These are phyloP conservation scores for Gonium pectorale DNA, from an alignment of 139 green algal genomes.

Conservation along the genomic window DNA sequence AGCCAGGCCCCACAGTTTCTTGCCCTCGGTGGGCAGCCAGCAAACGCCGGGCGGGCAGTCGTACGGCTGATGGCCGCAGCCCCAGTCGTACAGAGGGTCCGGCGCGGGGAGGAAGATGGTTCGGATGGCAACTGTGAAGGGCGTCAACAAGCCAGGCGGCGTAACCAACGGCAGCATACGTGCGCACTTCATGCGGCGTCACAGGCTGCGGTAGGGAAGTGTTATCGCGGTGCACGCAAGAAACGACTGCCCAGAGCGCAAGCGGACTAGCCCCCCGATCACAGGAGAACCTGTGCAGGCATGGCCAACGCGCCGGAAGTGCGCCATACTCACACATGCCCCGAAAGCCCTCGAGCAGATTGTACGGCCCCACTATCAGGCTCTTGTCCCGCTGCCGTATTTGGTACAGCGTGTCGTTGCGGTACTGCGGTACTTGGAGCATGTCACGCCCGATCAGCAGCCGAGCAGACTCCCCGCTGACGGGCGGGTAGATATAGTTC, in stretches of 20 bases:
- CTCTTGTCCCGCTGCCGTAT: neutral
- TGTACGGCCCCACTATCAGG: slow-evolving; percentile 34
- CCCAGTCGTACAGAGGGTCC: slow-evolving; percentile 29
- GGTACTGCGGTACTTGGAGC: slow-evolving; percentile 25
- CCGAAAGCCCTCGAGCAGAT: slow-evolving; percentile 35
- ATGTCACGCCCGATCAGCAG: slow-evolving; percentile 24
- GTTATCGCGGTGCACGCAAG: too few species aligned
- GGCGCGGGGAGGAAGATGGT: slow-evolving; percentile 35
- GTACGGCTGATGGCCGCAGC: slow-evolving; percentile 20
- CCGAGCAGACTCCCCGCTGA: neutral
- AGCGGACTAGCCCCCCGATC: too few species aligned
- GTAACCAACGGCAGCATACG: too few species aligned
- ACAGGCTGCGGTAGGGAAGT: too few species aligned
- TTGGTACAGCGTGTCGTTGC: slow-evolving; percentile 21
- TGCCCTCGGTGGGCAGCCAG: neutral
- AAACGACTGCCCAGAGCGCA: neutral
- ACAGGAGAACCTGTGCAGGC: neutral
- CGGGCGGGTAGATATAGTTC: slow-evolving; percentile 8
- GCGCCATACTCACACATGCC: slow-evolving; percentile 36
- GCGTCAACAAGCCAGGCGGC: too few species aligned
- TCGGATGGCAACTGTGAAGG: slow-evolving; percentile 21
- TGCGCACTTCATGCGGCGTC: too few species aligned
- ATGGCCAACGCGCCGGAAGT: too few species aligned
- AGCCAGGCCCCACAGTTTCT: slow-evolving; percentile 40
- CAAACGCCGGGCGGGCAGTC: slow-evolving; percentile 13